Percentiles rank a stretch among this genome's conserved stretches.
phyloP scores from a whole-genome alignment of 345 rosid species.

The Gossypium stocksii region DNA sequence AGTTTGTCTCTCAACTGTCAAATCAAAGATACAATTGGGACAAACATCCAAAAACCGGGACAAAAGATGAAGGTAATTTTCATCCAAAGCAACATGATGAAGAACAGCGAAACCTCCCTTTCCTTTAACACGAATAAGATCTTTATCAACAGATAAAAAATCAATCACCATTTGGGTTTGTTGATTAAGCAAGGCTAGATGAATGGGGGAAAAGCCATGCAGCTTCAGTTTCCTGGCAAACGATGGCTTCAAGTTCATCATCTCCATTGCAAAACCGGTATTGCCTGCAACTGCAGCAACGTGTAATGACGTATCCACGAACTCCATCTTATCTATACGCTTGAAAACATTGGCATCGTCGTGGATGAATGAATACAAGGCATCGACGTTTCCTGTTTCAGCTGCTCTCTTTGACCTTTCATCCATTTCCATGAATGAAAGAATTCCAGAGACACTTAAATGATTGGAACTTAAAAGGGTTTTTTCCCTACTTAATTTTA shows the following conservation, averaged over 20 bases:
- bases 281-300: neutral
- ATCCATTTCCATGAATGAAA: neutral
- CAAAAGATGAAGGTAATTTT: neutral
- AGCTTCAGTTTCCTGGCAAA: neutral
- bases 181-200: too few species aligned
- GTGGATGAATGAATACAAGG: neutral
- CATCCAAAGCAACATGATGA: neutral
- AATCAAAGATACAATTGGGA: neutral
- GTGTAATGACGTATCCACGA: constrained; percentile 3
- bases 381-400: neutral
- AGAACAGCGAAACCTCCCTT: neutral
- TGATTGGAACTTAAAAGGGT: too few species aligned
- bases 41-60: neutral
- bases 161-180: neutral
- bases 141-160: too few species aligned
- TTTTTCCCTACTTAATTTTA: too few species aligned
- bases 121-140: constrained; percentile 8
- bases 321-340: neutral
- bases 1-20: neutral
- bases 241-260: neutral
- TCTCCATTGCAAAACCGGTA: neutral
- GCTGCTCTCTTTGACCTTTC: neutral
- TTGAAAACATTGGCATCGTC: neutral
- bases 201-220: neutral
- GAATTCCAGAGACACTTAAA: neutral